These are phyloP conservation scores for Tephrocybe sp. DNA, from an alignment of 768 basidiomycete species.

Conservation along the genomic window DNA sequence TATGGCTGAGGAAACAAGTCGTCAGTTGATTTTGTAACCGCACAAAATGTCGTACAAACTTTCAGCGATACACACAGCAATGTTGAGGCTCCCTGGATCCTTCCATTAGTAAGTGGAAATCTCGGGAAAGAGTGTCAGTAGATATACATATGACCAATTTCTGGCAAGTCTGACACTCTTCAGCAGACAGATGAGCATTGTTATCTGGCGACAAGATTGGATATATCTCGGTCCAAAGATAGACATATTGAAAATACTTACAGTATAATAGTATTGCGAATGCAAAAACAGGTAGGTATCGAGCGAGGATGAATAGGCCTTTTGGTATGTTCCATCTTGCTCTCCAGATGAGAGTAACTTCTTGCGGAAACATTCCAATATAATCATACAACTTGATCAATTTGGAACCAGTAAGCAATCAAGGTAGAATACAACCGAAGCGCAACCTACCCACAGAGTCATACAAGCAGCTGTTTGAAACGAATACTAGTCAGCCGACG, in stretches of 20 bases:
- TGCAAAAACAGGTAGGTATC: slow-evolving; percentile 4
- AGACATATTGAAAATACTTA: background rate
- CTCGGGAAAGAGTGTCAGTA: background rate
- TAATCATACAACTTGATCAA: slow-evolving; percentile 9
- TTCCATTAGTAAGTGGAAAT: background rate
- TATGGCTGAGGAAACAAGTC: background rate
- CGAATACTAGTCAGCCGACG: background rate
- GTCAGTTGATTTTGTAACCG: background rate
- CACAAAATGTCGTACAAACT: background rate
- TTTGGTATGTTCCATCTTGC: background rate
- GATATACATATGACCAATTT: background rate
- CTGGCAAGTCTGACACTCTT: slow-evolving; percentile 1
- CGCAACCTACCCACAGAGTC: background rate
- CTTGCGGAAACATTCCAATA: slow-evolving; percentile 2
- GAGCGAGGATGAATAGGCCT: background rate
- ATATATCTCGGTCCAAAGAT: background rate
- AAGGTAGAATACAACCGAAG: background rate
- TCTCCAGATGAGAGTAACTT: slow-evolving; percentile 8
- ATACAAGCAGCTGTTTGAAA: background rate
- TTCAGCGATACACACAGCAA: slow-evolving; percentile 7
- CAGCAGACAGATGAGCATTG: background rate
- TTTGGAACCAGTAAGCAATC: too few relatives aligned
- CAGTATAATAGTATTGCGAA: background rate
- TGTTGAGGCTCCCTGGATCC: slow-evolving; percentile 5
- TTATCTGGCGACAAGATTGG: background rate